Evolutionary conservation across 2,329 filamentous ascomycete genomes (phyloP), one percentile per base, ranked within the genome.

Genomic region (Aspergillus sergii): DNA sequence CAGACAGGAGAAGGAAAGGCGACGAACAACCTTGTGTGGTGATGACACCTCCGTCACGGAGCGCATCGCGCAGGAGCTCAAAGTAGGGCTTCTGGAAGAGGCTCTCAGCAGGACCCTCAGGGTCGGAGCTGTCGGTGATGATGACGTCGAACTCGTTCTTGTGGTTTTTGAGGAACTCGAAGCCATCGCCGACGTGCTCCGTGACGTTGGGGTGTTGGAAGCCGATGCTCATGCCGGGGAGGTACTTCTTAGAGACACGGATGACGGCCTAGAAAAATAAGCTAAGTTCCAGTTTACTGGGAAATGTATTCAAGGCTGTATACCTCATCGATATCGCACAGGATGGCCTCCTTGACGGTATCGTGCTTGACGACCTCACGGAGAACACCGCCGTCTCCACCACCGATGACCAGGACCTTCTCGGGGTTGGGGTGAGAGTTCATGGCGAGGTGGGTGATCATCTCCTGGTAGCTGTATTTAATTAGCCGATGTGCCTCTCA

Each of bases 21-120:
- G 86, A 92, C 93, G 88, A 93, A 96, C 93, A 96, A 99, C 95
- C 95, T 97, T 99, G 95, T 79, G 95, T 99, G 83, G 93, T 94
- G 84, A 99, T 98, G 78, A 99, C 93, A 85, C 95, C 95, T 82
- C 94, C 94, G 76, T 97, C 93, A 71, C 92, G 89, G 73, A 98
- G 89, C 74, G 95, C 95, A 76, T 90, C 91, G 80, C 91, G 86
- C 67, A 99, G 88, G 72, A 99, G 89, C 86, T 97, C 86, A 82
- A 98, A 99, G 88, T 99, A 99, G 66, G 93, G 91, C 87, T 97
- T 97, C 88, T 98, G 88, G 91, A 99, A 99, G 69, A 99, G 88
- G 75, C 88, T 90, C 88, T 98, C 94, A 72, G 95, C 95, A 36
- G 95, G 95, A 68, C 95, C 95, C 80, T 98, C 95, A 61, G 95